Evolutionary conservation across 169 alveolate species (phyloP).

Genomic region (Perkinsus olseni): DNA sequence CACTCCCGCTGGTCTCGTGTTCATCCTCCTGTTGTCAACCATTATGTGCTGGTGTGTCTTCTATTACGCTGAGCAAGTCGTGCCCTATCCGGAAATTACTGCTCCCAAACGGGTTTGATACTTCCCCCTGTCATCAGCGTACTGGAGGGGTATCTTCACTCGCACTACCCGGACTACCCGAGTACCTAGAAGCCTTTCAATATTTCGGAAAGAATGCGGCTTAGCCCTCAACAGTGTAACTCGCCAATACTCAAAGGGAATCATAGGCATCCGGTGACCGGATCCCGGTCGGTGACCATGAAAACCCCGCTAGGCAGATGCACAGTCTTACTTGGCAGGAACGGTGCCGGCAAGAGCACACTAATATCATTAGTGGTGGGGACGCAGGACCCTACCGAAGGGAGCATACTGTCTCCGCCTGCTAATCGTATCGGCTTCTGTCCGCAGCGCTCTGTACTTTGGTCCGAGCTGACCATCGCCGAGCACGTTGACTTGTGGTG

Average conservation of each 20-base stretch:
- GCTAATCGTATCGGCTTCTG: slow-evolving; percentile 52
- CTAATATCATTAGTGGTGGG: slow-evolving; percentile 25
- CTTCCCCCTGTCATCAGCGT: background rate
- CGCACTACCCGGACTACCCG: background rate
- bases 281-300: background rate
- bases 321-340: background rate
- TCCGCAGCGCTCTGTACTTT: slow-evolving; percentile 67
- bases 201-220: background rate
- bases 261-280: background rate
- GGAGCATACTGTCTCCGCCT: background rate
- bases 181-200: background rate
- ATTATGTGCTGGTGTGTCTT: background rate
- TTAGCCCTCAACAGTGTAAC: background rate
- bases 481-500: slow-evolving; percentile 54
- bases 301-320: background rate
- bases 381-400: background rate
- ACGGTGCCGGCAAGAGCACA: slow-evolving; percentile 22
- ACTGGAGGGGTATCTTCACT: background rate
- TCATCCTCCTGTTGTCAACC: background rate
- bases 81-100: background rate
- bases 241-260: background rate
- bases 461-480: slow-evolving; percentile 61
- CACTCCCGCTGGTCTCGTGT: background rate
- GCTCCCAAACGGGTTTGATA: background rate
- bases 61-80: background rate